Evolutionary conservation across 768 basidiomycete genomes (phyloP).

Genomic region (Leccinum aurantiacum): DNA sequence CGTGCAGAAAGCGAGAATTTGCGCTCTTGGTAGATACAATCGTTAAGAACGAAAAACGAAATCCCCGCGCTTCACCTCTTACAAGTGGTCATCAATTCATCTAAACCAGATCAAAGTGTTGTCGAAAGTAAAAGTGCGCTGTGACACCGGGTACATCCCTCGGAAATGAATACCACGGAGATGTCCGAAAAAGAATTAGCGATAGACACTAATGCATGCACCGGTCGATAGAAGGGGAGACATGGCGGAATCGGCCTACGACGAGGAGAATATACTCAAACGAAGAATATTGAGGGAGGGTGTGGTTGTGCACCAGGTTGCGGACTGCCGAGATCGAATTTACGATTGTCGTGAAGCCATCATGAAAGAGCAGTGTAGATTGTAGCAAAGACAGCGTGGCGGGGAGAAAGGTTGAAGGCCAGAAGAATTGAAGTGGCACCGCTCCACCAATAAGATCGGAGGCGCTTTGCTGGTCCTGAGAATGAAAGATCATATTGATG

Average conservation of each 20-base stretch:
- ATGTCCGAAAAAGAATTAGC: constrained; percentile 6
- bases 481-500: no score
- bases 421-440: no score
- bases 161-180: neutral
- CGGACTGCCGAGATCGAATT: no score
- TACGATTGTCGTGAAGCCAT: no score
- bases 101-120: neutral
- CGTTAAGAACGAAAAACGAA: neutral
- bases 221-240: neutral
- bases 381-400: no score
- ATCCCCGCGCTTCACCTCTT: no score
- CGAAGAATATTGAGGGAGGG: constrained; percentile 6
- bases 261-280: neutral
- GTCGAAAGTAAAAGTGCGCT: neutral
- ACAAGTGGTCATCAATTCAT: neutral
- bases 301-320: no score
- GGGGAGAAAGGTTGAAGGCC: no score
- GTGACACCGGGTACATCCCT: neutral
- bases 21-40: neutral
- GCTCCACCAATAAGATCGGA: no score
- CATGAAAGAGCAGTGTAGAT: no score
- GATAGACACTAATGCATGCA: neutral
- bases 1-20: neutral
- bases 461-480: no score
- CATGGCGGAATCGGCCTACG: neutral